A percentile compares a stretch with the other conserved stretches of the same genome.
These are phyloP conservation scores for Trichoderma harzianum DNA, from an alignment of 2,329 filamentous ascomycete genomes.

Conservation along the genomic window DNA sequence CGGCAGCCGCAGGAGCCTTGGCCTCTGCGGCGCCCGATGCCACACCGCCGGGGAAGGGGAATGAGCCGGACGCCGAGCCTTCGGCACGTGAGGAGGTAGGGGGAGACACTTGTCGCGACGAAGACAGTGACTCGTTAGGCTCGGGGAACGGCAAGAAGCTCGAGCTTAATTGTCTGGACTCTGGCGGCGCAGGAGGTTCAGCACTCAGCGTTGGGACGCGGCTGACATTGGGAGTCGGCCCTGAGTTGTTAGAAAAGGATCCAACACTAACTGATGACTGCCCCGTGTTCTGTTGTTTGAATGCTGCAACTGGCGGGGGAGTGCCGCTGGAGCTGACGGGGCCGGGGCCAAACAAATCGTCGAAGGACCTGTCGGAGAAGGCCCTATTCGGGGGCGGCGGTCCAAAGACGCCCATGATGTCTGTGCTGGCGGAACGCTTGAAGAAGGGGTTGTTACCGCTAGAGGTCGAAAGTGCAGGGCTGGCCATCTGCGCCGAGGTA, in stretches of 20 bases:
- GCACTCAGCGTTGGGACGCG: conserved; percentile 56
- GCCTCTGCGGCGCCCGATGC: conserved; percentile 22
- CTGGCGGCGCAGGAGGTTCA: conserved; percentile 61
- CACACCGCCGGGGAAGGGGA: conserved; percentile 27
- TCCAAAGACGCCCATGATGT: conserved; percentile 54
- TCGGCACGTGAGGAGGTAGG: conserved; percentile 54
- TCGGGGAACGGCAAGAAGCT: conserved; percentile 69
- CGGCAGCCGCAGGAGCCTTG: conserved; percentile 23
- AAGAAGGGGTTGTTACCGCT: conserved; percentile 96
- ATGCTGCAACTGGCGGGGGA: conserved; percentile 36
- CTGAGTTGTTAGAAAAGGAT: conserved; percentile 49
- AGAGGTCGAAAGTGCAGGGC: conserved; percentile 64
- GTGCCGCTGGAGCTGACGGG: conserved; percentile 42
- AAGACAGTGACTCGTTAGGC: conserved; percentile 65
- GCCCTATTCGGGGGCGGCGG: conserved; percentile 46
- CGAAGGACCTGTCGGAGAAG: conserved; percentile 66
- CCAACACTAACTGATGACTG: conserved; percentile 51
- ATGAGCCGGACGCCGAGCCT: conserved; percentile 40
- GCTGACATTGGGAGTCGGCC: conserved; percentile 60
- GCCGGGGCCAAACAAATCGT: conserved; percentile 79
- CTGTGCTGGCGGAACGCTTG: conserved; percentile 62
- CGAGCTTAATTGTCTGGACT: conserved; percentile 74
- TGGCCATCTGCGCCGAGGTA: conserved; percentile 54
- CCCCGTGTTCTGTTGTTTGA: conserved; percentile 56
- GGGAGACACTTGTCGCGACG: conserved; percentile 74